A percentile compares a stretch with the other conserved stretches of the same genome.
These are phyloP conservation scores for Astragalus glycyphyllos DNA, from an alignment of 306 rosid species.

Conservation along the genomic window DNA sequence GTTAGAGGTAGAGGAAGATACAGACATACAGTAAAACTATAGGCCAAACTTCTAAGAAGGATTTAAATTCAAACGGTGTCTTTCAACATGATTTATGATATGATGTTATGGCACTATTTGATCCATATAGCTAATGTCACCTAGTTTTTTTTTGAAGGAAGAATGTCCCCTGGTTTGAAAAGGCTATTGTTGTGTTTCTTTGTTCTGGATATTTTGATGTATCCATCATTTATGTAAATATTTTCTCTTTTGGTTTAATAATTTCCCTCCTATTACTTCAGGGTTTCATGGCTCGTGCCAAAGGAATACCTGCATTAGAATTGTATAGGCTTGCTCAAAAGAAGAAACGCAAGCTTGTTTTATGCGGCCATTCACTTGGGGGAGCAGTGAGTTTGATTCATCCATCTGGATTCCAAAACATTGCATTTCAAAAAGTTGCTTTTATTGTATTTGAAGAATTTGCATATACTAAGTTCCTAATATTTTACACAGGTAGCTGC, in stretches of 20 bases:
- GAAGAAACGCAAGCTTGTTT: slow-evolving; percentile 89
- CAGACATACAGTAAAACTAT: slow-evolving; percentile 10
- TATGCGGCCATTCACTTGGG: slow-evolving; percentile 98
- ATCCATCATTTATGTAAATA: background rate
- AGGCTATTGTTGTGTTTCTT: background rate
- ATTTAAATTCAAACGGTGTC: slow-evolving; percentile 4
- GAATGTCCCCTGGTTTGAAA: background rate
- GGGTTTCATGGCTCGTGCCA: slow-evolving; percentile 99
- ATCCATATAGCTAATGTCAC: slow-evolving; percentile 5
- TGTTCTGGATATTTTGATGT: slow-evolving; percentile 24
- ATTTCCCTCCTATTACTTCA: slow-evolving; percentile 35
- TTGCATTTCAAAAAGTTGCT: background rate
- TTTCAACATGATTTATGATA: slow-evolving; percentile 3
- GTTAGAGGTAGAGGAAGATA: background rate
- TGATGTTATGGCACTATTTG: background rate
- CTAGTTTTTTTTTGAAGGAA: background rate
- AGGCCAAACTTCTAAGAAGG: background rate
- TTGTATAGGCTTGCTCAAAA: slow-evolving; percentile 94
- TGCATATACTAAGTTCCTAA: slow-evolving; percentile 35
- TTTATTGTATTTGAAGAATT: slow-evolving; percentile 25
- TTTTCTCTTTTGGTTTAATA: slow-evolving; percentile 16
- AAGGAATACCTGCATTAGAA: slow-evolving; percentile 97
- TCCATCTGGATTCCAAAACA: slow-evolving; percentile 25
- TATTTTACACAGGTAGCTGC: slow-evolving; percentile 75
- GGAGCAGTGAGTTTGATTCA: slow-evolving; percentile 83